Base-by-base conservation (phyloP, 495 filamentous ascomycete genomes). In the Peziza echinospora region DNA sequence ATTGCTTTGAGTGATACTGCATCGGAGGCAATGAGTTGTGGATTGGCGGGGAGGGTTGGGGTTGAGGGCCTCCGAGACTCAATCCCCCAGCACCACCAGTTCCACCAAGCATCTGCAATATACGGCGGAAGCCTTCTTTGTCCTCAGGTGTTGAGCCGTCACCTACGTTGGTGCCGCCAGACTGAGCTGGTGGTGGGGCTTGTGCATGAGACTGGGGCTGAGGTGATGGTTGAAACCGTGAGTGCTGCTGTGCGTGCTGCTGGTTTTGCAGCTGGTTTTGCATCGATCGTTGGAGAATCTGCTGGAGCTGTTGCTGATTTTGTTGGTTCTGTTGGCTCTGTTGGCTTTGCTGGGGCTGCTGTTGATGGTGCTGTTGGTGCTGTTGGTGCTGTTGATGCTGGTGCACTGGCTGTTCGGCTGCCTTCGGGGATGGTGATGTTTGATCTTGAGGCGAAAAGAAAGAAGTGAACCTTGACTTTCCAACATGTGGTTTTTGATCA, bases 61-160 rank as follows among this genome's bases (percentile, higher is more conserved):
- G 13, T 17, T 37, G 30, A 13, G 30, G 19, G 13, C 30, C 30
- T 13, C 30, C 6, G 19, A 37, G 30, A 37, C 30, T 37, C 13
- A 37, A 17, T 37, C 1, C 30, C 19, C 30, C 30, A 13, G 30
- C 13, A 21, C 41, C 64, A 37, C 61, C 68, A 5, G 57, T 58
- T 16, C 70, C 69, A 46, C 67, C 73, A 28, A 97, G 73, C 71
- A 94, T 91, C 49, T 81, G 73, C 25, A 97, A 64, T 34, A 97
- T 78, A 41, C 77, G 74, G 49, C 87, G 78, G 59, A 97, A 97
- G 0, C 82, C 89, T 64, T 82, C 77, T 61, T 83, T 86, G 50
- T 97, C 87, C 21, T 80, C 77, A 48, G 69, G 69, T 26, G 69
- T 69, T 8, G 66, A 63, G n/a, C 70, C 66, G 26, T 59, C 51